Percentiles rank a stretch among this genome's conserved stretches.
Conservation (phyloP, 768 basidiomycete genomes). For the Leccinum ochraceum region DNA sequence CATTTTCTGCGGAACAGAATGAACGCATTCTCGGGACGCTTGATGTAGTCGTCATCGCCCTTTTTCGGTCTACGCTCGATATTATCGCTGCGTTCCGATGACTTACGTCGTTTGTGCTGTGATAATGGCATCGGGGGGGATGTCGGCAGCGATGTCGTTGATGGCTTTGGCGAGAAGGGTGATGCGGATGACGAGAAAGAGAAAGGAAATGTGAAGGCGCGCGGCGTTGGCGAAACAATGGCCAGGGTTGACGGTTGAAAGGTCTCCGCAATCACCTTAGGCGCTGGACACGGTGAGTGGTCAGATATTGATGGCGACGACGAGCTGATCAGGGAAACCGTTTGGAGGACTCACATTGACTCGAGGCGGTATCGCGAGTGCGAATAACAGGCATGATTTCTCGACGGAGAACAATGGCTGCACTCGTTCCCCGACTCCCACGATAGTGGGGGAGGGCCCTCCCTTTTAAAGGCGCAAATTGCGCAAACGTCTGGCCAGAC, state of each 20-base stretch:
- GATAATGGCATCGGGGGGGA: constrained; percentile 33
- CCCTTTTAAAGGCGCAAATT: too few species aligned
- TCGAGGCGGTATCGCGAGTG: constrained; percentile 68
- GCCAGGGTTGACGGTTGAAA: constrained; percentile 48
- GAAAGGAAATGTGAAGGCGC: constrained; percentile 48
- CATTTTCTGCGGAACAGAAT: constrained; percentile 81
- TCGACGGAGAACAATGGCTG: constrained; percentile 35
- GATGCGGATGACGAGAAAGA: constrained; percentile 41
- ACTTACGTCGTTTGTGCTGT: constrained; percentile 51
- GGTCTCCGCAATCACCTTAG: constrained; percentile 68
- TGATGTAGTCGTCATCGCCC: constrained; percentile 83
- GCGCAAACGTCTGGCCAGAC: too few species aligned
- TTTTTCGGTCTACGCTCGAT: constrained; percentile 53
- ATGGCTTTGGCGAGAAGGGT: constrained; percentile 40
- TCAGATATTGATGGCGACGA: constrained; percentile 6
- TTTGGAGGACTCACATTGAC: constrained; percentile 39
- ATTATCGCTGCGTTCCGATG: constrained; percentile 43
- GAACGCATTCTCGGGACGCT: constrained; percentile 83
- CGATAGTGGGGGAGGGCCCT: too few species aligned
- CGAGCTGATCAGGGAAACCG: not conserved
- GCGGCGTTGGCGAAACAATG: constrained; percentile 64
- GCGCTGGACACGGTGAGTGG: constrained; percentile 45
- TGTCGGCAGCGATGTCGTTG: constrained; percentile 33
- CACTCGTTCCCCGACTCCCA: too few species aligned
- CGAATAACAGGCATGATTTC: constrained; percentile 69